These are phyloP conservation scores for Knufia petricola DNA, from an alignment of 2,329 filamentous ascomycete species.

Conservation along the genomic window DNA sequence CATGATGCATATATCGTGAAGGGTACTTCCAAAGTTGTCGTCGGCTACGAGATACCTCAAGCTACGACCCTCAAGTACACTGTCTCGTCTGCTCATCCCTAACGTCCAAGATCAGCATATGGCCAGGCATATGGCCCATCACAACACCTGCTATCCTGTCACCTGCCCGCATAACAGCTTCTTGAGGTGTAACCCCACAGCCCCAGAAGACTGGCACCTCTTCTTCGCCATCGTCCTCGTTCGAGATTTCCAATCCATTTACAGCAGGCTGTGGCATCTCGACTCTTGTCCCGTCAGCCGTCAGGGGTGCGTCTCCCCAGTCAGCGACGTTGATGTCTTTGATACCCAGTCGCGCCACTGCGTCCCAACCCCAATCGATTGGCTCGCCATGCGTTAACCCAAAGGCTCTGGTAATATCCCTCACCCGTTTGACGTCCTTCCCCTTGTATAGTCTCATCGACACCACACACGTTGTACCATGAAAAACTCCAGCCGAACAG, in stretches of 20 bases:
- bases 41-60: too few relatives aligned
- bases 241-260: neutral
- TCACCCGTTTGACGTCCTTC: slow-evolving; percentile 43
- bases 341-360: slow-evolving; percentile 44
- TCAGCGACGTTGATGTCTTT: slow-evolving; percentile 43
- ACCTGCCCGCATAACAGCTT: slow-evolving; percentile 49
- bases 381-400: slow-evolving; percentile 53
- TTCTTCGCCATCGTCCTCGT: slow-evolving; percentile 27
- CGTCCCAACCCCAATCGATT: slow-evolving; percentile 56
- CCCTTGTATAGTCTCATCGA: slow-evolving; percentile 52
- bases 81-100: slow-evolving; percentile 18
- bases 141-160: slow-evolving; percentile 41
- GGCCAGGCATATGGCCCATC: slow-evolving; percentile 53
- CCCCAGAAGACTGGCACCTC: slow-evolving; percentile 53
- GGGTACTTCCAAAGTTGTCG: too few relatives aligned
- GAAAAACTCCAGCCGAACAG: slow-evolving; percentile 50
- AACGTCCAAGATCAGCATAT: slow-evolving; percentile 52
- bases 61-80: neutral
- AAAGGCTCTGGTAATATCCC: slow-evolving; percentile 47
- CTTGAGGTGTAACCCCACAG: slow-evolving; percentile 57
- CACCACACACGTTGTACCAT: slow-evolving; percentile 46
- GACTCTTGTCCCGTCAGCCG: slow-evolving; percentile 27
- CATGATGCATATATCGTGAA: too few relatives aligned
- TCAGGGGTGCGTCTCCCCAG: slow-evolving; percentile 45
- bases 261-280: slow-evolving; percentile 17